Evolutionary conservation across 352 stramenopile species (phyloP), one percentile per base, ranked within the genome.

Genomic region (Phytophthora citrophthora): DNA sequence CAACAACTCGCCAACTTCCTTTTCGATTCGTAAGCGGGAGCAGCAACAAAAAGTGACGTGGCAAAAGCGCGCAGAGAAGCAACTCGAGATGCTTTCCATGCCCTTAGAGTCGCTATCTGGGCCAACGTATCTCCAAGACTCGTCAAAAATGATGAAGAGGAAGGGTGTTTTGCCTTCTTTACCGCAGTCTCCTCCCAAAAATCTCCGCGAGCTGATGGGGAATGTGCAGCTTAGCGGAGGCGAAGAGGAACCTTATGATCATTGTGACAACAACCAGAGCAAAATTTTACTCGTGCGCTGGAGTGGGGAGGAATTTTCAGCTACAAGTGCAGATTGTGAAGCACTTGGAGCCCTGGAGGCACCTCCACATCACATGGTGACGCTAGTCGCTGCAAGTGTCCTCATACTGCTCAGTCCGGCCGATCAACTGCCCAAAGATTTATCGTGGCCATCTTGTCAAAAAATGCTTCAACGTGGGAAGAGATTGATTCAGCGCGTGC

Each of bases 101-200:
- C 84, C 84, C 0, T 64, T 91, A 31, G 84, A 91, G 52, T 79
- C 76, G 12, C 44, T 76, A 1, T 72, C 67, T 2, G 84, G 84
- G 0, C 67, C 74, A 26, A 80, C 69, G 0, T 79, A 89, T n/a
- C 46, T 90, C 23, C 83, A 87, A 70, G 84, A 93, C 48, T 91
- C 79, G 44, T 91, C 84, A 8, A 65, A 66, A 11, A 89, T 93
- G 70, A 89, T 91, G 78, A 91, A 91, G 64, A 77, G 81, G 38
- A 86, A 87, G 40, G 81, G 81, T 1, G 74, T 87, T 18, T 47
- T 91, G 29, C 84, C 84, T 29, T 83, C 81, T 23, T 60, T 93
- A 10, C 66, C 76, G 5, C 65, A 77, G 26, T 89, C 81, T 26
- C 80, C 84, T 0, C 67, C 84, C 0, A 90, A 89, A 51, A 93